Evolutionary conservation across 2,329 filamentous ascomycete genomes (phyloP).

Genomic region (Epichloe typhina): DNA sequence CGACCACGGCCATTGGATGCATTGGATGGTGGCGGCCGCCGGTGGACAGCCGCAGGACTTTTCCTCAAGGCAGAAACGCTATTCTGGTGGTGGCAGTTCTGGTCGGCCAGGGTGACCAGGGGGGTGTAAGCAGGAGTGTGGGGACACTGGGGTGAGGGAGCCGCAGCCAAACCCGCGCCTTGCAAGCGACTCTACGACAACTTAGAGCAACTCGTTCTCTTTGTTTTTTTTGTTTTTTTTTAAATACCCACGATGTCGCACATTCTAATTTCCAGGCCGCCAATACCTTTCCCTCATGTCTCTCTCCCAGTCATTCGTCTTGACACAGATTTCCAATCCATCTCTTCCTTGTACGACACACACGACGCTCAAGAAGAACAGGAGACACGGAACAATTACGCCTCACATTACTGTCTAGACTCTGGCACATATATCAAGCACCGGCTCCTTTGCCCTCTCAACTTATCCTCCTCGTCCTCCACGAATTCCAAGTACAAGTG

Average conservation of each 20-base stretch:
- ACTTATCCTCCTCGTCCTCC: background rate
- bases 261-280: constrained; percentile 3
- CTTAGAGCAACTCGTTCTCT: background rate
- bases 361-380: too few species aligned
- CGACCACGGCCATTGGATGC: background rate
- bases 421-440: too few species aligned
- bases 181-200: background rate
- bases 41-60: background rate
- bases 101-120: background rate
- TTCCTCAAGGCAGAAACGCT: constrained; percentile 1
- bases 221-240: background rate
- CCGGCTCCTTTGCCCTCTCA: too few species aligned
- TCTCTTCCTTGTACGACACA: too few species aligned
- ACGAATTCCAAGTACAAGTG: background rate
- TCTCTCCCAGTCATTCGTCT: too few species aligned
- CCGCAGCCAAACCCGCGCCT: background rate
- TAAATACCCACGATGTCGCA: background rate
- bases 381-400: too few species aligned
- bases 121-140: background rate
- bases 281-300: background rate
- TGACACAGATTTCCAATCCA: too few species aligned
- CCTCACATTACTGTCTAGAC: too few species aligned
- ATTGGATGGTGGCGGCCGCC: background rate
- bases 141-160: too few species aligned
- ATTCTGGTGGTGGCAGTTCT: too few species aligned